Conservation (phyloP, 352 stramenopile genomes). For the Phytophthora lateralis region DNA sequence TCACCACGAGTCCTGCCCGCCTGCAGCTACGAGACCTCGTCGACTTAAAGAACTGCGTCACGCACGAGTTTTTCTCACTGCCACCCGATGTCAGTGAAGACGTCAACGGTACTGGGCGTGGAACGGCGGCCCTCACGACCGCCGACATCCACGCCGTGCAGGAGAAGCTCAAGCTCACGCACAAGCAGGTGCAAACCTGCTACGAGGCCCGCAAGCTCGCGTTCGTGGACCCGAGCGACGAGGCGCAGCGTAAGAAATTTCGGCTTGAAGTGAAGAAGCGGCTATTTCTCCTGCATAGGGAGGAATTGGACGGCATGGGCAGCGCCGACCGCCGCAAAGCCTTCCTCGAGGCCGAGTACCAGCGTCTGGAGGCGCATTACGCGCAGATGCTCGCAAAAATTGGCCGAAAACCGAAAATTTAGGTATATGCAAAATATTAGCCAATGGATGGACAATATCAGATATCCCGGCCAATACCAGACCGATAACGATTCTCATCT, state of each 20-base stretch:
- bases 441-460: conserved; percentile 2
- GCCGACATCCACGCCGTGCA: conserved; percentile 71
- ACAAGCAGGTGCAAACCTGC: conserved; percentile 78
- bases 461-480: conserved; percentile 11
- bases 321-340: conserved; percentile 73
- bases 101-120: conserved; percentile 27
- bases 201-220: conserved; percentile 79
- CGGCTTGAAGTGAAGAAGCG: conserved; percentile 86
- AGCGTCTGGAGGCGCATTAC: conserved; percentile 59
- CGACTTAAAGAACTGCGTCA: conserved; percentile 65
- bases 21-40: conserved; percentile 75
- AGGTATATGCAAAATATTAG: conserved; percentile 8
- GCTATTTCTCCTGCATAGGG: conserved; percentile 65
- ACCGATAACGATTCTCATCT: conserved; percentile 6
- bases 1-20: neutral
- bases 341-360: conserved; percentile 76
- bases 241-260: conserved; percentile 63
- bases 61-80: conserved; percentile 65
- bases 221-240: conserved; percentile 57
- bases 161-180: conserved; percentile 77
- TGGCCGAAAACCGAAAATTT: conserved; percentile 5
- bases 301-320: conserved; percentile 79
- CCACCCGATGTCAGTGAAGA: conserved; percentile 31
- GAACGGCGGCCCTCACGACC: conserved; percentile 47
- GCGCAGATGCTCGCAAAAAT: conserved; percentile 46